phyloP scores from a whole-genome alignment of 768 basidiomycete species.

The Trametes villosa region DNA sequence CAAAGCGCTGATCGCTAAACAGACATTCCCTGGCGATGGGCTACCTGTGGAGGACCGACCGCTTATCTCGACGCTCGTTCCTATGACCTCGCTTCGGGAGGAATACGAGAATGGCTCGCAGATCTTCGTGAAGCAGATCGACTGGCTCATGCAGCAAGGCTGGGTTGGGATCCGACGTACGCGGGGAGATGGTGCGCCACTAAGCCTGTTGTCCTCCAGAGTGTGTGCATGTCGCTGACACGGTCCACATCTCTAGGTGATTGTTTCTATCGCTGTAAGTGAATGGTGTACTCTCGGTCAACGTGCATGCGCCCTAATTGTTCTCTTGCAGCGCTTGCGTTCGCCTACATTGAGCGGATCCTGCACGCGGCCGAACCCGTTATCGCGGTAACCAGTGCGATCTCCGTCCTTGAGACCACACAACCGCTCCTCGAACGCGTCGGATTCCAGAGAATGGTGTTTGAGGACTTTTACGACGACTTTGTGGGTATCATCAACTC shows the following conservation, averaged over 20 bases:
- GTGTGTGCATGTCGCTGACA: background rate
- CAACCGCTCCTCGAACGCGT: conserved; percentile 54
- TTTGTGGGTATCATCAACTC: conserved; percentile 55
- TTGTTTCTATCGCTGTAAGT: conserved; percentile 89
- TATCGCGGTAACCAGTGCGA: conserved; percentile 51
- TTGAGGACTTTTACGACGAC: conserved; percentile 76
- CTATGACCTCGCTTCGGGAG: conserved; percentile 57
- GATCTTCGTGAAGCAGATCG: conserved; percentile 74
- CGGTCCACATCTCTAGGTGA: conserved; percentile 54
- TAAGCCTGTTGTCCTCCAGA: background rate
- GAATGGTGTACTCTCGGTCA: background rate
- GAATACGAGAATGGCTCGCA: conserved; percentile 69
- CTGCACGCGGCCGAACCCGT: conserved; percentile 50
- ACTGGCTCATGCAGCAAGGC: conserved; percentile 65
- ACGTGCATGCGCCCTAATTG: background rate
- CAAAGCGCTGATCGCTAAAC: background rate
- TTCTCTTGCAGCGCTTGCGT: conserved; percentile 68
- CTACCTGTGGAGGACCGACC: conserved; percentile 45
- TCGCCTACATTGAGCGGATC: conserved; percentile 79
- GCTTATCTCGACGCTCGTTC: conserved; percentile 56
- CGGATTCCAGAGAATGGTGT: conserved; percentile 70
- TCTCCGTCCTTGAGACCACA: conserved; percentile 56
- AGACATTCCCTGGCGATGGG: conserved; percentile 47
- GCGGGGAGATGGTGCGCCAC: conserved; percentile 59
- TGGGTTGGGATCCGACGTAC: conserved; percentile 71